A percentile compares a stretch with the other conserved stretches of the same genome.
phyloP scores from a whole-genome alignment of 2,329 filamentous ascomycete genomes.

The Talaromyces sp. region DNA sequence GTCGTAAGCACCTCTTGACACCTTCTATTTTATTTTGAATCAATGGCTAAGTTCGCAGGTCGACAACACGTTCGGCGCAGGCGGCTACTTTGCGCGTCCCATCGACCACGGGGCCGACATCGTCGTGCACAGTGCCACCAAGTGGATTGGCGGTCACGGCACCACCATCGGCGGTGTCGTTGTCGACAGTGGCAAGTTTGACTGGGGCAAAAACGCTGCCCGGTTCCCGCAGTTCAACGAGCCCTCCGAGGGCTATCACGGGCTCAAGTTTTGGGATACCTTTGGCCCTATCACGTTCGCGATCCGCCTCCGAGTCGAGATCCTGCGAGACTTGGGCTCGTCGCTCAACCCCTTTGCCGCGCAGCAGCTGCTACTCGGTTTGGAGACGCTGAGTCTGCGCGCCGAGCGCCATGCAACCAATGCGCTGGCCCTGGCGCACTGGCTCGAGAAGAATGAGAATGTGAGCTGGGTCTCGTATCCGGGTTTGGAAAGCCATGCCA shows the following conservation, averaged over 20 bases:
- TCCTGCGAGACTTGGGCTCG: constrained; percentile 79
- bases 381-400: constrained; percentile 85
- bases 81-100: constrained; percentile 80
- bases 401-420: constrained; percentile 84
- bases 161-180: constrained; percentile 86
- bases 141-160: constrained; percentile 95
- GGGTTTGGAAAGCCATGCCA: constrained; percentile 75
- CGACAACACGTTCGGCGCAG: constrained; percentile 93
- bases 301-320: constrained; percentile 82
- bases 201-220: constrained; percentile 79
- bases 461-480: constrained; percentile 95
- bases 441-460: constrained; percentile 76
- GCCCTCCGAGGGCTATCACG: constrained; percentile 83
- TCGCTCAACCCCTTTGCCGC: constrained; percentile 85
- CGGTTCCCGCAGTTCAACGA: constrained; percentile 93
- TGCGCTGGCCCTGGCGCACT: constrained; percentile 71
- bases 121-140: constrained; percentile 88
- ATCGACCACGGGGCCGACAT: constrained; percentile 92
- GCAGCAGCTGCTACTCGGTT: constrained; percentile 82
- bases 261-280: constrained; percentile 86
- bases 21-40: constrained; percentile 1
- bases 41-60: constrained; percentile 47
- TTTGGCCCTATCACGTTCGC: constrained; percentile 79
- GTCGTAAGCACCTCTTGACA: constrained; percentile 40
- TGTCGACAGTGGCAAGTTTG: constrained; percentile 84